phyloP scores from a whole-genome alignment of 257 asterid species.

The Rehmannia glutinosa region DNA sequence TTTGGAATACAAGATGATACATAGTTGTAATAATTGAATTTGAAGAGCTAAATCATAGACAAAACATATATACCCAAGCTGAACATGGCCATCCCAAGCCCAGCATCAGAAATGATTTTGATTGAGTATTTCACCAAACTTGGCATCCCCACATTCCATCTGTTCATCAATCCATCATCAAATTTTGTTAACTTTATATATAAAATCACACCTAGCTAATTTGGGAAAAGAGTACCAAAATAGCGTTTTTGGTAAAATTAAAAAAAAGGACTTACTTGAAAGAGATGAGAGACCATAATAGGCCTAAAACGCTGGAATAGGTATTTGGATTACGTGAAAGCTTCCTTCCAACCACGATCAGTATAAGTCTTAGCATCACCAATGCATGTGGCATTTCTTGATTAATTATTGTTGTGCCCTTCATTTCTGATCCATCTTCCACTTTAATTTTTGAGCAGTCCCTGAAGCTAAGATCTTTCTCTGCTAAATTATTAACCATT shows the following conservation, averaged over 20 bases:
- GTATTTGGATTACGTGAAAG: conserved; percentile 78
- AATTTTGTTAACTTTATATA: not conserved
- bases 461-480: conserved; percentile 70
- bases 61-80: conserved; percentile 56
- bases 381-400: conserved; percentile 58
- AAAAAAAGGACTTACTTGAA: conserved; percentile 43
- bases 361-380: conserved; percentile 51
- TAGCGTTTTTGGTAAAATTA: too few species aligned
- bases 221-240: too few species aligned
- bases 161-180: conserved; percentile 14
- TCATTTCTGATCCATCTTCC: conserved; percentile 22
- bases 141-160: conserved; percentile 82
- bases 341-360: conserved; percentile 62
- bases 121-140: conserved; percentile 64
- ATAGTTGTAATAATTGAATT: too few species aligned
- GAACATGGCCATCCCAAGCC: conserved; percentile 86
- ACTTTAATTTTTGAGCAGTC: conserved; percentile 38
- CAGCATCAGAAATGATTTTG: conserved; percentile 68
- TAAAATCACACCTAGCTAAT: not conserved
- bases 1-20: too few species aligned
- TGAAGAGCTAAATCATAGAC: not conserved
- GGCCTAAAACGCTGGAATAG: conserved; percentile 63
- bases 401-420: conserved; percentile 14
- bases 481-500: conserved; percentile 19
- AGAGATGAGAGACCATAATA: conserved; percentile 61